These are phyloP conservation scores for Candida ulmi DNA, from an alignment of 805 yeast species.

Conservation along the genomic window DNA sequence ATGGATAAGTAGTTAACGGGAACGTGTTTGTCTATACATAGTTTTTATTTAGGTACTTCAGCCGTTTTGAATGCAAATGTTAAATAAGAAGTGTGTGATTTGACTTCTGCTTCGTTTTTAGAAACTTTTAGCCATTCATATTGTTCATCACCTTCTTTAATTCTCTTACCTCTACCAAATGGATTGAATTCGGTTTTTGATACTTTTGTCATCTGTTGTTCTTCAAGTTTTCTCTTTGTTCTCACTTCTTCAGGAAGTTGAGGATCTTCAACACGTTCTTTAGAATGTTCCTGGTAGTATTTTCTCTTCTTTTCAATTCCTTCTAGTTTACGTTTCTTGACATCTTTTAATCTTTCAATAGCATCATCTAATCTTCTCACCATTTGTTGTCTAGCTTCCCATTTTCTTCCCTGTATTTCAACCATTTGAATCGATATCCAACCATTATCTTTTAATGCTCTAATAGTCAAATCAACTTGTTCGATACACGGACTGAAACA, in stretches of 20 bases:
- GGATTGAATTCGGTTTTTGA: conserved; percentile 70
- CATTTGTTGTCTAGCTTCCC: conserved; percentile 91
- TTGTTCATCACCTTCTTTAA: conserved; percentile 80
- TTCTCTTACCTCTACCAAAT: conserved; percentile 83
- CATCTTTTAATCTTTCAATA: conserved; percentile 70
- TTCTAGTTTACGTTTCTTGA: conserved; percentile 62
- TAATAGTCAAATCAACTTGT: conserved; percentile 86
- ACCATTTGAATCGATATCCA: conserved; percentile 91
- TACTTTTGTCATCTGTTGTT: conserved; percentile 22
- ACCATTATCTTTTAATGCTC: conserved; percentile 64
- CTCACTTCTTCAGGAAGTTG: conserved; percentile 14
- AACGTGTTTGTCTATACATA: not conserved
- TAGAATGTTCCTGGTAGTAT: conserved; percentile 22
- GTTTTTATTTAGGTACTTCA: not conserved
- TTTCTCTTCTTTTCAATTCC: conserved; percentile 52
- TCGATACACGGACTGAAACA: conserved; percentile 98
- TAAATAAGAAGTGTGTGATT: conserved; percentile 89
- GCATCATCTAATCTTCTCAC: conserved; percentile 77
- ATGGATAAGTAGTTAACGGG: too few relatives aligned
- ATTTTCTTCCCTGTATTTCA: conserved; percentile 76
- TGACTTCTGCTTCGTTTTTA: conserved; percentile 76
- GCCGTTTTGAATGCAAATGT: conserved; percentile 71
- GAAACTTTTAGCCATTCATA: conserved; percentile 85
- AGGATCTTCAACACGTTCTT: conserved; percentile 19
- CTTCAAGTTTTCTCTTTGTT: conserved; percentile 19